A percentile compares a stretch with the other conserved stretches of the same genome.
phyloP scores from a whole-genome alignment of 1,284 basidiomycete genomes.

The Neolentinus lepideus region DNA sequence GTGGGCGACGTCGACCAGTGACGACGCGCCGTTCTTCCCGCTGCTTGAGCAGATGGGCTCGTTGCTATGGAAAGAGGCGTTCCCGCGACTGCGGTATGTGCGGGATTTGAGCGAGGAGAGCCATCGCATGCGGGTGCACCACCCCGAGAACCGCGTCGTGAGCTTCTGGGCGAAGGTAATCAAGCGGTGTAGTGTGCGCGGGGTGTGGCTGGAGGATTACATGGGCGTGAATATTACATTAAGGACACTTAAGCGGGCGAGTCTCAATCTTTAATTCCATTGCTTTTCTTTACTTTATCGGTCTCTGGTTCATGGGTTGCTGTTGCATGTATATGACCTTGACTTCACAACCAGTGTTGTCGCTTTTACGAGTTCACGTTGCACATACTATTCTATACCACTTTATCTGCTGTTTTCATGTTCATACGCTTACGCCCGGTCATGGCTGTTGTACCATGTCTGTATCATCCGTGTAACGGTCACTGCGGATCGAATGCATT shows the following conservation, averaged over 20 bases:
- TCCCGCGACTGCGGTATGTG: constrained; percentile 53
- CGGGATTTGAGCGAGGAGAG: constrained; percentile 44
- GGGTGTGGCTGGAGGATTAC: constrained; percentile 52
- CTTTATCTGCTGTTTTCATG: no score
- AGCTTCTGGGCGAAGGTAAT: constrained; percentile 46
- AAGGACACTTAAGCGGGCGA: neutral
- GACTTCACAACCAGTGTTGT: no score
- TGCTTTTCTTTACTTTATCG: no score
- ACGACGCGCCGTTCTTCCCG: constrained; percentile 51
- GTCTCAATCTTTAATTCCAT: neutral
- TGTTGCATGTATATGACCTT: no score
- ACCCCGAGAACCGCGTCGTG: constrained; percentile 25
- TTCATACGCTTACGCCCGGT: no score
- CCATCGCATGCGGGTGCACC: constrained; percentile 21
- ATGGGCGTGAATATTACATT: constrained; percentile 22
- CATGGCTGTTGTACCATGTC: no score
- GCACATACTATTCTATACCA: no score
- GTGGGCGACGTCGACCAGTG: constrained; percentile 19
- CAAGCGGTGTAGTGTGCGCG: constrained; percentile 35
- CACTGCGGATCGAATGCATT: no score
- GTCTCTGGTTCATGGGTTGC: no score
- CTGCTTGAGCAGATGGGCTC: constrained; percentile 57
- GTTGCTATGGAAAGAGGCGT: constrained; percentile 48
- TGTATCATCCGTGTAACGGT: no score
- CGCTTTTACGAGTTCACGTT: no score